Evolutionary conservation across 805 yeast genomes (phyloP).

Genomic region (Maudiozyma saulgeensis): DNA sequence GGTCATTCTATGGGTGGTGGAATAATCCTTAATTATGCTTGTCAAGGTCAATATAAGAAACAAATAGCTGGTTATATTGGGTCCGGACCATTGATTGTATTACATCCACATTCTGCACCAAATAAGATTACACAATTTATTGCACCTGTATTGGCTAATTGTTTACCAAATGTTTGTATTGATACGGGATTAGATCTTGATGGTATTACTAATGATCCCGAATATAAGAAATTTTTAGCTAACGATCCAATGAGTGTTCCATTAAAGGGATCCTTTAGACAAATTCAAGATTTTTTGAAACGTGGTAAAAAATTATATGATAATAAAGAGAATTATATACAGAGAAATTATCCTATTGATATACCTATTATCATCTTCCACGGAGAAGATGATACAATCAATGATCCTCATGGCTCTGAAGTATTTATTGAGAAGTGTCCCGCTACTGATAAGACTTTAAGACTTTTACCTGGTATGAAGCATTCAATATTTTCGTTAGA

Average conservation of each 20-base stretch:
- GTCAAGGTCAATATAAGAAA: conserved; percentile 42
- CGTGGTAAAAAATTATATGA: conserved; percentile 49
- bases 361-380: conserved; percentile 50
- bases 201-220: conserved; percentile 42
- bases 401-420: conserved; percentile 41
- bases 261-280: conserved; percentile 43
- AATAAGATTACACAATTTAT: conserved; percentile 32
- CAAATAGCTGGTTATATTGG: conserved; percentile 39
- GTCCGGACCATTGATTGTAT: conserved; percentile 49
- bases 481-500: conserved; percentile 43
- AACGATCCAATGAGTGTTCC: conserved; percentile 38
- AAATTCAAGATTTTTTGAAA: conserved; percentile 48
- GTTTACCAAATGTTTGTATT: conserved; percentile 41
- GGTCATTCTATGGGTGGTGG: conserved; percentile 87
- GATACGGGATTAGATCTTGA: conserved; percentile 48
- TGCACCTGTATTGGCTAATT: conserved; percentile 33
- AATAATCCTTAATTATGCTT: conserved; percentile 51
- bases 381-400: conserved; percentile 55
- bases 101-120: conserved; percentile 56
- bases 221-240: conserved; percentile 37
- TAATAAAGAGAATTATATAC: conserved; percentile 28
- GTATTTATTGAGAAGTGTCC: conserved; percentile 32
- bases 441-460: conserved; percentile 16
- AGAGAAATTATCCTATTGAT: conserved; percentile 23
- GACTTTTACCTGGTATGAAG: conserved; percentile 19